A percentile compares a stretch with the other conserved stretches of the same genome.
Evolutionary conservation across 2,329 filamentous ascomycete species (phyloP).

Genomic region (Curvularia lunata): DNA sequence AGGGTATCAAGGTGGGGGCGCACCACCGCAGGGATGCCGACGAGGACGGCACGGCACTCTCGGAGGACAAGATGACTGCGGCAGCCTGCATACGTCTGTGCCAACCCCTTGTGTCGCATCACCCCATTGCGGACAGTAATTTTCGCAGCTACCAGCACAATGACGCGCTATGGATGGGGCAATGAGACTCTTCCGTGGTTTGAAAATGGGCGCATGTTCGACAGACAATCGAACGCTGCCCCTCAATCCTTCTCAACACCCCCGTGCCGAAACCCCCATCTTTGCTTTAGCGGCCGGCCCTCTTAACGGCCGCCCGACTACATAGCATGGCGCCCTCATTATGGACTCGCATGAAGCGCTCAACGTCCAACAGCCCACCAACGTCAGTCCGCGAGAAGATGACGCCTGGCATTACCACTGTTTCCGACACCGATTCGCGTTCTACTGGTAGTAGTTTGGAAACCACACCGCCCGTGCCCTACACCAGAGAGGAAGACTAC

Average conservation of each 20-base stretch:
- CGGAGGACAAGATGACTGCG: conserved; percentile 15
- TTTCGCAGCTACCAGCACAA: conserved; percentile 19
- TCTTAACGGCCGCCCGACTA: conserved; percentile 15
- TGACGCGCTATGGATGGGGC: conserved; percentile 12
- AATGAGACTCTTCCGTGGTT: conserved; percentile 20
- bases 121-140: conserved; percentile 34
- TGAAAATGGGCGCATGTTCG: conserved; percentile 37
- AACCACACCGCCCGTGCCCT: conserved; percentile 25
- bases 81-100: conserved; percentile 12
- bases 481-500: conserved; percentile 33
- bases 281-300: conserved; percentile 29
- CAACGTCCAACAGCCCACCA: conserved; percentile 32
- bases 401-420: conserved; percentile 39
- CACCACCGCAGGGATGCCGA: conserved; percentile 14
- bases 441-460: conserved; percentile 35
- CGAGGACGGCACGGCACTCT: conserved; percentile 17
- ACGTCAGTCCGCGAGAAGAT: conserved; percentile 43
- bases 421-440: conserved; percentile 31
- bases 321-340: conserved; percentile 44
- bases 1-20: conserved; percentile 31
- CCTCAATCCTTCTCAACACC: conserved; percentile 22
- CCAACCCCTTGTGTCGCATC: conserved; percentile 29
- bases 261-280: conserved; percentile 30
- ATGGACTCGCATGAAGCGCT: conserved; percentile 47
- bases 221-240: conserved; percentile 28